Percentiles rank a stretch among this genome's conserved stretches.
Evolutionary conservation across 164 flowering plant genomes (phyloP).

Genomic region (Kingdonia uniflora): DNA sequence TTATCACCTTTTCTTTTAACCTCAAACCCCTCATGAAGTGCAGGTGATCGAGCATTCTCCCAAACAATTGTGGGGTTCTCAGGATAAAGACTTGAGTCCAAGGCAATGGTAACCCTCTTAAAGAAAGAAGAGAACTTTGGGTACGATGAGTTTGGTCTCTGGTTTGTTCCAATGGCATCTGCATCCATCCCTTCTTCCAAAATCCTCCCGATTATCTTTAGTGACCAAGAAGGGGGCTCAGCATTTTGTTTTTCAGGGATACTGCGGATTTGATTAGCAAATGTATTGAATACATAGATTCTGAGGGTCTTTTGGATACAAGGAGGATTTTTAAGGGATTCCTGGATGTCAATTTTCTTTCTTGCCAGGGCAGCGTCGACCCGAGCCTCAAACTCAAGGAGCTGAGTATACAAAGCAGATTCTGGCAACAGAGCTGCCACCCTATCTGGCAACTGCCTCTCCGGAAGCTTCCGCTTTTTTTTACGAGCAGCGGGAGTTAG

Average conservation of each 20-base stretch:
- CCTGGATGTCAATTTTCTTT: conserved; percentile 70
- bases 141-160: conserved; percentile 22
- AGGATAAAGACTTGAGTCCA: conserved; percentile 74
- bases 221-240: conserved; percentile 76
- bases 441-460: conserved; percentile 55
- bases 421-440: conserved; percentile 76
- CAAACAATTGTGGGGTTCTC: conserved; percentile 68
- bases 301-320: conserved; percentile 59
- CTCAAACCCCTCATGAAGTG: conserved; percentile 79
- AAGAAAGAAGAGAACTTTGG: conserved; percentile 79
- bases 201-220: conserved; percentile 75
- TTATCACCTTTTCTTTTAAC: conserved; percentile 83
- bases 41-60: conserved; percentile 66
- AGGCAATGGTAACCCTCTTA: conserved; percentile 60
- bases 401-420: conserved; percentile 63
- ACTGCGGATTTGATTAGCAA: conserved; percentile 38
- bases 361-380: conserved; percentile 64
- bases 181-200: conserved; percentile 62
- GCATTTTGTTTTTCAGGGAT: conserved; percentile 32
- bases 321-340: conserved; percentile 53
- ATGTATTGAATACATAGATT: conserved; percentile 74
- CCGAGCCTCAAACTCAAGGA: conserved; percentile 66
- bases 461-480: conserved; percentile 61
- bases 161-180: conserved; percentile 32
- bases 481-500: conserved; percentile 69